Conservation (phyloP, 257 asterid species). For the Jacaranda copaia region DNA sequence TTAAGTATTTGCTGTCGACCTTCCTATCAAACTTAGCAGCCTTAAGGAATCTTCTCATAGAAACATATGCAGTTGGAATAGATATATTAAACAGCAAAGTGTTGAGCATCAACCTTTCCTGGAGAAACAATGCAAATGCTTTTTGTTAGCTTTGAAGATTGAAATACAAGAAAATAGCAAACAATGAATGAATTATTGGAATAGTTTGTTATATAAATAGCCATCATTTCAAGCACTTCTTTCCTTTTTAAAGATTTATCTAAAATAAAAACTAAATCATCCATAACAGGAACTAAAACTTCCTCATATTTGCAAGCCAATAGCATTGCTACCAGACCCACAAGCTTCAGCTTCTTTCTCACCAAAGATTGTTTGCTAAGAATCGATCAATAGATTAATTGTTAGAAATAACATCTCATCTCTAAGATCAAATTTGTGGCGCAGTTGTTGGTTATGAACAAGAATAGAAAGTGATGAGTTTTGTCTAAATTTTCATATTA, state of each 20-base stretch:
- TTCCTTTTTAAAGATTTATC: slow-evolving; percentile 85
- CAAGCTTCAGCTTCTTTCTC: slow-evolving; percentile 88
- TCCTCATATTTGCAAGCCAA: slow-evolving; percentile 98
- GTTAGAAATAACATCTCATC: slow-evolving; percentile 89
- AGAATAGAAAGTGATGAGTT: not conserved
- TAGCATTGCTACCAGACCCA: slow-evolving; percentile 90
- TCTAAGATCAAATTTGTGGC: slow-evolving; percentile 89
- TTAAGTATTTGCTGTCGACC: slow-evolving; percentile 39
- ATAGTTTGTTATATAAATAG: no score
- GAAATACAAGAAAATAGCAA: no score
- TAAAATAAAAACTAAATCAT: slow-evolving; percentile 80
- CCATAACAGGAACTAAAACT: slow-evolving; percentile 87
- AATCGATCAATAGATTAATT: slow-evolving; percentile 85
- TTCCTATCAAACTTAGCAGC: slow-evolving; percentile 87
- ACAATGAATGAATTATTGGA: no score
- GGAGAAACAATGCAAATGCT: not conserved
- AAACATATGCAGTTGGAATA: slow-evolving; percentile 88
- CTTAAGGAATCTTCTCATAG: slow-evolving; percentile 82
- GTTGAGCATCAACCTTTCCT: slow-evolving; percentile 90
- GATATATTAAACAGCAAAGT: slow-evolving; percentile 87
- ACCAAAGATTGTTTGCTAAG: slow-evolving; percentile 77
- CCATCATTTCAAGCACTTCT: slow-evolving; percentile 92
- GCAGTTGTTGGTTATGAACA: slow-evolving; percentile 61
- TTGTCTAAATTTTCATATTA: not conserved
- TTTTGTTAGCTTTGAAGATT: no score